A percentile compares a stretch with the other conserved stretches of the same genome.
Conservation (phyloP, 129 eudicot species). For the Lonicera japonica region DNA sequence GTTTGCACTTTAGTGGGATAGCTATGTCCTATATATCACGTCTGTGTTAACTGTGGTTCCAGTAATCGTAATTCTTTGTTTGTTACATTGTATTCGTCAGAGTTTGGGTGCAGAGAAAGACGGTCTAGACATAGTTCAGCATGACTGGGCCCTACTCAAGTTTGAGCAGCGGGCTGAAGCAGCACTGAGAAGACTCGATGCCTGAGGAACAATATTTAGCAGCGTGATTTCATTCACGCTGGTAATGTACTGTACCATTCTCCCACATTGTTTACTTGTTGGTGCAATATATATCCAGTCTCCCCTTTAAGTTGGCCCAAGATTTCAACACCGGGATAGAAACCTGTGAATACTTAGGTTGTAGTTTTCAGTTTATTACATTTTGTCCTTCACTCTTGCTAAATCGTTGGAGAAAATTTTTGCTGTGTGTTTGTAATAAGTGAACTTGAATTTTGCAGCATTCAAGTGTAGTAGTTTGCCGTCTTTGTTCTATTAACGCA, state of each 20-base stretch:
- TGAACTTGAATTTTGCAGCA: too few relatives aligned
- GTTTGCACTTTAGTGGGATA: neutral
- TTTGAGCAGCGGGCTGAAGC: conserved; percentile 83
- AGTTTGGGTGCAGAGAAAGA: conserved; percentile 88
- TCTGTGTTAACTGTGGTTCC: too few relatives aligned
- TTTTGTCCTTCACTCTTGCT: too few relatives aligned
- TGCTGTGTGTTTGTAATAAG: too few relatives aligned
- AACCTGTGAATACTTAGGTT: too few relatives aligned
- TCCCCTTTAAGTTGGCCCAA: neutral
- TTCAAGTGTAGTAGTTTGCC: too few relatives aligned
- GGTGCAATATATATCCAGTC: conserved; percentile 2
- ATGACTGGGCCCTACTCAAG: conserved; percentile 84
- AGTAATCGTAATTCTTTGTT: neutral
- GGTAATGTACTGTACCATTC: neutral
- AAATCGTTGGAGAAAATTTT: too few relatives aligned
- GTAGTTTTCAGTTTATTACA: too few relatives aligned
- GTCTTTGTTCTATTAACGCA: too few relatives aligned
- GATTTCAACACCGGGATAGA: neutral
- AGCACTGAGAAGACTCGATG: conserved; percentile 64
- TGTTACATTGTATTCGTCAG: conserved; percentile 17
- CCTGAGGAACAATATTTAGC: conserved; percentile 8
- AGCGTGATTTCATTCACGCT: neutral
- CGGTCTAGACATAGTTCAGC: conserved; percentile 70
- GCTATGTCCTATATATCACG: too few relatives aligned
- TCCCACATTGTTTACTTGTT: neutral